These are phyloP conservation scores for Rhytidhysteron rufulum DNA, from an alignment of 2,329 filamentous ascomycete species.

Conservation along the genomic window DNA sequence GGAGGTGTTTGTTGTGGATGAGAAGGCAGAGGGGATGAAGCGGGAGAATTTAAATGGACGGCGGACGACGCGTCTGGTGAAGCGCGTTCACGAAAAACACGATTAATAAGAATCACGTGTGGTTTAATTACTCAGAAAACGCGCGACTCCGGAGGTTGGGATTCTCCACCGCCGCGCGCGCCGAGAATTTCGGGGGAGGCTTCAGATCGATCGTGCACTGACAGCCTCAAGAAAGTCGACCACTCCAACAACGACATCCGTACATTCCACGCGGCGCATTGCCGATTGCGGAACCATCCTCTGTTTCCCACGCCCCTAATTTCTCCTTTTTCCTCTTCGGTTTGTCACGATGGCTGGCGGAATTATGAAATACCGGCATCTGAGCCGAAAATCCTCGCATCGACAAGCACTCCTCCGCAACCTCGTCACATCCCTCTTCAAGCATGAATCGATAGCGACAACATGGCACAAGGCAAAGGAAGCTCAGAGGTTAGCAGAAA, in stretches of 20 bases:
- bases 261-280: slow-evolving; percentile 6
- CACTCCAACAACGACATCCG: not conserved
- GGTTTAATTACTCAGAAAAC: not conserved
- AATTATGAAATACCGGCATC: slow-evolving; percentile 80
- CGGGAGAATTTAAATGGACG: slow-evolving; percentile 23
- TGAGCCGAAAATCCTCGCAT: slow-evolving; percentile 81
- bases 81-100: slow-evolving; percentile 13
- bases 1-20: slow-evolving; percentile 14
- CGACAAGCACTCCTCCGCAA: slow-evolving; percentile 91
- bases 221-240: no score
- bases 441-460: slow-evolving; percentile 89
- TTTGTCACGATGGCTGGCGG: slow-evolving; percentile 71
- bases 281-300: no score
- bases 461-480: slow-evolving; percentile 98
- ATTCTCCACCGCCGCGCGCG: slow-evolving; percentile 2
- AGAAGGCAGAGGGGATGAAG: slow-evolving; percentile 15
- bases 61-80: slow-evolving; percentile 22
- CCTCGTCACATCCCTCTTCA: slow-evolving; percentile 89
- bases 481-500: slow-evolving; percentile 87
- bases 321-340: slow-evolving; percentile 3
- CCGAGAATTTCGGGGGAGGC: not conserved
- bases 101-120: slow-evolving; percentile 12
- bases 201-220: no score
- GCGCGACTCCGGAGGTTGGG: slow-evolving; percentile 11
- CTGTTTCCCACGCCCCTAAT: no score